phyloP scores from a whole-genome alignment of 495 filamentous ascomycete genomes.

The Penicillium subrubescens region DNA sequence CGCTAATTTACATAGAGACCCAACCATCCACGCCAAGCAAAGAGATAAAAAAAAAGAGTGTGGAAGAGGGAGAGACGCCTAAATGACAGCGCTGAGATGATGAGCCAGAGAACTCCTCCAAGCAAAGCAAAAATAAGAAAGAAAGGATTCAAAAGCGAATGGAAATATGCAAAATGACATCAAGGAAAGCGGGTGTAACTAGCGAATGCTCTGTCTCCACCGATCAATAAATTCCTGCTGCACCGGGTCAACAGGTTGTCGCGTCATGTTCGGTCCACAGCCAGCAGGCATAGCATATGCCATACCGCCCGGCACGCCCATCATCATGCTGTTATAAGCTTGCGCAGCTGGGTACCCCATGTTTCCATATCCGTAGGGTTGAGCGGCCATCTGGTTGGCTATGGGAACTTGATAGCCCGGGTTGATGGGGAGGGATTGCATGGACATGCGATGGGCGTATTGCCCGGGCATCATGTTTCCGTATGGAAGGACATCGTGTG shows the following conservation, averaged over 20 bases:
- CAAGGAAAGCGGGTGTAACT: conserved; percentile 9
- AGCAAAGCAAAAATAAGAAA: conserved; percentile 1
- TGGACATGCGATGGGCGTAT: conserved; percentile 34
- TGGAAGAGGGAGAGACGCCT: conserved; percentile 9
- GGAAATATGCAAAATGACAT: conserved; percentile 10
- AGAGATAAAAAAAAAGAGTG: not conserved
- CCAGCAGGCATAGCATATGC: conserved; percentile 38
- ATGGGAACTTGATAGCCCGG: conserved; percentile 21
- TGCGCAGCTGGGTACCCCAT: conserved; percentile 30
- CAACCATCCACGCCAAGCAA: conserved; percentile 5
- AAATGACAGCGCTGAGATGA: conserved; percentile 27
- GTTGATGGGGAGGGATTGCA: conserved; percentile 34
- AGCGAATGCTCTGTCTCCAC: conserved; percentile 79
- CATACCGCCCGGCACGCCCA: conserved; percentile 38
- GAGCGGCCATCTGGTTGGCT: conserved; percentile 22
- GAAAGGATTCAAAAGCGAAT: conserved; percentile 15
- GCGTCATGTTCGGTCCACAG: conserved; percentile 33
- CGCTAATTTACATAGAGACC: conserved; percentile 31
- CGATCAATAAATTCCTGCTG: conserved; percentile 83
- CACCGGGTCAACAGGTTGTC: conserved; percentile 47
- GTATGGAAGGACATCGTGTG: conserved; percentile 29
- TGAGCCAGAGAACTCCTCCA: not conserved
- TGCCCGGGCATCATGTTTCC: conserved; percentile 14
- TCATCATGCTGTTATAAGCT: conserved; percentile 34
- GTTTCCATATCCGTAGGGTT: conserved; percentile 32